Base-by-base conservation (phyloP, 208 protist species). In the Angomonas deanei region DNA sequence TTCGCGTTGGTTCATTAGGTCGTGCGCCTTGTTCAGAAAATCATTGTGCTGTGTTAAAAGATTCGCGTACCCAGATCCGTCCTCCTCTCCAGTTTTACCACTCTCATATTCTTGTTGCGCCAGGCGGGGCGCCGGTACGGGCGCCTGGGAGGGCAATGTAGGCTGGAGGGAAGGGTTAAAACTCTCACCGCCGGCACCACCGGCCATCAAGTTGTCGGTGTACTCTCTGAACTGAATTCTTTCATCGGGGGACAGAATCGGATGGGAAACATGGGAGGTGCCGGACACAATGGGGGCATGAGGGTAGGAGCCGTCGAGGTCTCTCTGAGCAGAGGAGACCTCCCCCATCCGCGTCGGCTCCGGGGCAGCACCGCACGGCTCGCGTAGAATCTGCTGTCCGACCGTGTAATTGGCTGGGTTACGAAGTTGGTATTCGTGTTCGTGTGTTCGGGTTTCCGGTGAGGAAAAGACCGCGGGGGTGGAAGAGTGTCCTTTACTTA, bases 11-110 rank as follows among this genome's bases (percentile, higher is more conserved):
- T 63, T 54, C 46, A 93, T 28, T 0, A 78, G 21, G 11, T 75
- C 62, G 33, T 85, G 70, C 24, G 83, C 69, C 31, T 72, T 72
- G 0, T 42, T 60, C n/a, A 89, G 57, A 49, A 90, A 77, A 24
- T 75, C 64, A 21, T 80, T 56, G 48, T 84, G 70, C 67, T 83
- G 78, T 47, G 76, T 48, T 17, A 81, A 50, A 11, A 61, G 58
- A 17, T 62, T 64, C 30, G 36, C 49, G 53, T 69, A 58, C 4
- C 54, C 56, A n/a, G 55, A 32, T 4, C 24, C 8, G 0, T 27
- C 47, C 8, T 32, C 28, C 31, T 46, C 42, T 10, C 17, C 24
- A n/a, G 28, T 3, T 50, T 26, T 19, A 26, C 17, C 17, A 13
- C 5, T 13, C 42, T 50, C 23, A n/a, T 50, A 19, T 10, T n/a